These are phyloP conservation scores for Neofusicoccum kwambonambiense DNA, from an alignment of 2,329 filamentous ascomycete species.

Conservation along the genomic window DNA sequence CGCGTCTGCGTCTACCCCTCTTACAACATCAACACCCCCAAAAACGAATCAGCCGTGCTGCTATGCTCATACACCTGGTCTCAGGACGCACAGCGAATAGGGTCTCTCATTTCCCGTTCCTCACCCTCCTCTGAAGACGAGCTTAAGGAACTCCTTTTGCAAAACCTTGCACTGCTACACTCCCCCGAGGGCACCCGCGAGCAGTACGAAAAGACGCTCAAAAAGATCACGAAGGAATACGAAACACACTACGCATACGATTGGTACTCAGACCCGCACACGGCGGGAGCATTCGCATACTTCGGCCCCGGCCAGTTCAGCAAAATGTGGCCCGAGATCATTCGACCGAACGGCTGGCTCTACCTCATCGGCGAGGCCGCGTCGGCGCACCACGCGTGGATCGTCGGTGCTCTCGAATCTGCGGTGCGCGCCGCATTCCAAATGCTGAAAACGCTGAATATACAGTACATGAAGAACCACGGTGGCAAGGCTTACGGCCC, in stretches of 20 bases:
- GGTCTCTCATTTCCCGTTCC: slow-evolving; percentile 23
- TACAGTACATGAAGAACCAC: background rate
- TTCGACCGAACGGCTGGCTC: slow-evolving; percentile 9
- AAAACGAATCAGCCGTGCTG: slow-evolving; percentile 31
- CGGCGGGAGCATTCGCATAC: slow-evolving; percentile 41
- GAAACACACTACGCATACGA: slow-evolving; percentile 23
- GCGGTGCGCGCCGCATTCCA: slow-evolving; percentile 17
- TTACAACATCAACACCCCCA: slow-evolving; percentile 31
- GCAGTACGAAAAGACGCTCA: background rate
- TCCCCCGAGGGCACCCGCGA: background rate
- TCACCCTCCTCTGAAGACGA: slow-evolving; percentile 24
- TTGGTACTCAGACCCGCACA: slow-evolving; percentile 38
- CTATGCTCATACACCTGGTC: slow-evolving; percentile 39
- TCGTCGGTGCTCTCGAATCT: slow-evolving; percentile 23
- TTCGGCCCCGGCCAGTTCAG: slow-evolving; percentile 44
- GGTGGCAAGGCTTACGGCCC: background rate
- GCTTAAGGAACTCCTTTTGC: slow-evolving; percentile 29
- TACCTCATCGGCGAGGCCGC: slow-evolving; percentile 22
- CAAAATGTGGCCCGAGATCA: slow-evolving; percentile 7
- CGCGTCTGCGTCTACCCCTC: slow-evolving; percentile 40
- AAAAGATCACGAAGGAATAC: background rate
- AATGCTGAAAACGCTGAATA: slow-evolving; percentile 5
- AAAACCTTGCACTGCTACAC: slow-evolving; percentile 32
- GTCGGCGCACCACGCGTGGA: slow-evolving; percentile 24
- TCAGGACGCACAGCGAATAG: slow-evolving; percentile 38